Evolutionary conservation across 768 basidiomycete species (phyloP).

Genomic region (Trametes villosa): DNA sequence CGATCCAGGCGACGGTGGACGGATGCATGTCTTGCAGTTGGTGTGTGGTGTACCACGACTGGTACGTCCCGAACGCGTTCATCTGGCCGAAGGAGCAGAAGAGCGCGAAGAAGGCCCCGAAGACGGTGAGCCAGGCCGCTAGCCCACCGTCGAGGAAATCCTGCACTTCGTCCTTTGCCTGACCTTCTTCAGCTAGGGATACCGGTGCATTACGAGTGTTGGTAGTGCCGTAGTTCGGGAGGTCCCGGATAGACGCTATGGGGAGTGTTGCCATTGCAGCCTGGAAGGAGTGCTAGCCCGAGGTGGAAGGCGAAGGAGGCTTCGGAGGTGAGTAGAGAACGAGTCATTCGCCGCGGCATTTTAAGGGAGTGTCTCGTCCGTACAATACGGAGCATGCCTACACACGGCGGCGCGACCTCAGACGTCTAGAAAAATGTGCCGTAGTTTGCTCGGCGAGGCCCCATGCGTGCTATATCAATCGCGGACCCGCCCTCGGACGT

Average conservation of each 20-base stretch:
- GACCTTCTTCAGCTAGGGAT: neutral
- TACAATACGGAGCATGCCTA: slow-evolving; percentile 17
- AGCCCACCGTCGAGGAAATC: slow-evolving; percentile 37
- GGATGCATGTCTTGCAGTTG: slow-evolving; percentile 53
- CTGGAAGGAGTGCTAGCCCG: neutral
- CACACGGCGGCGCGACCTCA: slow-evolving; percentile 6
- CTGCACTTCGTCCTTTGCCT: neutral
- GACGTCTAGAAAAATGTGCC: slow-evolving; percentile 7
- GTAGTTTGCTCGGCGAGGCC: slow-evolving; percentile 1
- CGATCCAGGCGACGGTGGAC: slow-evolving; percentile 46
- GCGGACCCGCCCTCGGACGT: neutral
- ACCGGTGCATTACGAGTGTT: neutral
- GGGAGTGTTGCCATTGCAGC: neutral
- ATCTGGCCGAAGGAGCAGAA: slow-evolving; percentile 75
- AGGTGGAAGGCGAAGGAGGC: neutral
- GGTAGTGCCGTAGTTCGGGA: slow-evolving; percentile 9
- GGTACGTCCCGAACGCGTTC: slow-evolving; percentile 73
- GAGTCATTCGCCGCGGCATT: neutral
- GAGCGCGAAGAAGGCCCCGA: slow-evolving; percentile 66
- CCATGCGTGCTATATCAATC: neutral
- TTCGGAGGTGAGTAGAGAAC: neutral
- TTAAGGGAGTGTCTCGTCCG: slow-evolving; percentile 11
- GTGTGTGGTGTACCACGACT: slow-evolving; percentile 66
- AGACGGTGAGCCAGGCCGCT: slow-evolving; percentile 51
- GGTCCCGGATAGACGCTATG: neutral